A percentile compares a stretch with the other conserved stretches of the same genome.
These are phyloP conservation scores for Microbotryomycetes sp. DNA, from an alignment of 1,284 basidiomycete species.

Conservation along the genomic window DNA sequence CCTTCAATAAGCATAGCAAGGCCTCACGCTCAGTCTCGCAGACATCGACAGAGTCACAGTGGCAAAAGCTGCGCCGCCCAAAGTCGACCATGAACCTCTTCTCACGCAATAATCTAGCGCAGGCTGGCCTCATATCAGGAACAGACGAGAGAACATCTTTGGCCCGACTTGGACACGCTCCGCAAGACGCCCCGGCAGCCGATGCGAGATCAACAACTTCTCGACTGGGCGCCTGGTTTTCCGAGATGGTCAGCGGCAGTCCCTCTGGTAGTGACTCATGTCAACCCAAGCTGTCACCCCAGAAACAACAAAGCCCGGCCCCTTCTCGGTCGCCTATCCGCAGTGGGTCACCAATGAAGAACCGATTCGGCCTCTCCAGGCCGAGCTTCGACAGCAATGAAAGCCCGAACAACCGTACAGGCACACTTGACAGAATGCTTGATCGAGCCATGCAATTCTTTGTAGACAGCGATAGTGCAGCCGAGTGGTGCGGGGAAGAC, in stretches of 20 bases:
- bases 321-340: too few species aligned
- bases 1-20: too few species aligned
- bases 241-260: not conserved
- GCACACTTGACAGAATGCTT: slow-evolving; percentile 29
- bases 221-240: not conserved
- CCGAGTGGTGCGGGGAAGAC: slow-evolving; percentile 30
- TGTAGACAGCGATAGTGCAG: slow-evolving; percentile 31
- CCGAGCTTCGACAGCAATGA: not conserved
- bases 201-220: not conserved
- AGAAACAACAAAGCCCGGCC: too few species aligned
- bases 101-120: not conserved
- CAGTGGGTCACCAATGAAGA: not conserved
- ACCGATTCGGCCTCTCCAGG: not conserved
- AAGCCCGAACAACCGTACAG: not conserved
- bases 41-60: not conserved
- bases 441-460: slow-evolving; percentile 35
- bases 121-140: too few species aligned
- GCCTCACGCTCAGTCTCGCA: not conserved
- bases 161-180: too few species aligned
- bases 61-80: not conserved
- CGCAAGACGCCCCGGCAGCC: too few species aligned
- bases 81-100: not conserved
- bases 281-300: not conserved
- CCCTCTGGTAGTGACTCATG: not conserved
- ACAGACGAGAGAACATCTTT: not conserved